These are phyloP conservation scores for Diaporthe citriasiana DNA, from an alignment of 2,329 filamentous ascomycete genomes.

Conservation along the genomic window DNA sequence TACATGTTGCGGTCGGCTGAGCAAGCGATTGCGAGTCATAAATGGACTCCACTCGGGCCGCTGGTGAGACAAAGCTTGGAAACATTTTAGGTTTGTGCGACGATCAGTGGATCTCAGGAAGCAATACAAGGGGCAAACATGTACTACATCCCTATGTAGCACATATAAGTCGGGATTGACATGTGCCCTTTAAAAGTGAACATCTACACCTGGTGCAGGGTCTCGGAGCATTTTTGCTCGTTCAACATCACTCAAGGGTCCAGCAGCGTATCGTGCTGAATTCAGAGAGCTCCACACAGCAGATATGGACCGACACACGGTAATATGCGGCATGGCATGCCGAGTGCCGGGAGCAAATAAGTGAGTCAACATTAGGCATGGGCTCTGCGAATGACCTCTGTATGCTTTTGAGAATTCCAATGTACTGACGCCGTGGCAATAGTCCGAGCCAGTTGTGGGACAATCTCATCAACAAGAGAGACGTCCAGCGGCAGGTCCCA, in stretches of 20 bases:
- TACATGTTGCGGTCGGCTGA: neutral
- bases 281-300: neutral
- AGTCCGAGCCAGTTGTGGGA: constrained; percentile 35
- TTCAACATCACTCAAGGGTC: neutral
- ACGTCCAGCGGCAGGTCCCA: constrained; percentile 46
- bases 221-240: neutral
- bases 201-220: neutral
- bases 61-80: neutral
- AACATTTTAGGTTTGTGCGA: constrained; percentile 4
- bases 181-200: neutral
- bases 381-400: neutral
- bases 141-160: too few relatives aligned
- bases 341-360: constrained; percentile 25
- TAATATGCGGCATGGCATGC: constrained; percentile 35
- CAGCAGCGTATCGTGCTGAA: neutral
- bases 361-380: neutral
- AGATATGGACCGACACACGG: constrained; percentile 12
- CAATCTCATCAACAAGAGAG: constrained; percentile 31
- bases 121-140: neutral
- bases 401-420: neutral
- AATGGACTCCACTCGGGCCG: neutral
- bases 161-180: neutral
- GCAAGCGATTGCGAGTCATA: neutral
- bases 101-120: constrained; percentile 10
- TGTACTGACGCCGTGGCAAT: neutral